Evolutionary conservation across 129 eudicot genomes (phyloP).

Genomic region (Flaveria linearis): DNA sequence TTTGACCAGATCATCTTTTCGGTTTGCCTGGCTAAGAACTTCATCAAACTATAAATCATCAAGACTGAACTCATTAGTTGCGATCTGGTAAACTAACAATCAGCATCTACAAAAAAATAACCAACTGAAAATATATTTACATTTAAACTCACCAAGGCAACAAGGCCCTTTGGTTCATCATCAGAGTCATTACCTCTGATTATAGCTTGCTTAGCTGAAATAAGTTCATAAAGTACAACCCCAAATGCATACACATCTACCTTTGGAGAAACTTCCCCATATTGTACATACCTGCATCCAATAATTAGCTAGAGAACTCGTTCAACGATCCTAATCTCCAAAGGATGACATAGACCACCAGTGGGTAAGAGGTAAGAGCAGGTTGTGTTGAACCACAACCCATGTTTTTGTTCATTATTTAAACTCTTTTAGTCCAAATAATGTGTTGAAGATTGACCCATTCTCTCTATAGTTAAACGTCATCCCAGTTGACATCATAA

Average conservation of each 20-base stretch:
- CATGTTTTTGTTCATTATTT: background rate
- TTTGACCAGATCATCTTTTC: conserved; percentile 51
- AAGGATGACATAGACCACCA: background rate
- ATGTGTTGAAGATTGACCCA: background rate
- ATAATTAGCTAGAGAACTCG: conserved; percentile 9
- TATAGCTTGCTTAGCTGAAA: conserved; percentile 87
- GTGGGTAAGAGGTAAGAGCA: background rate
- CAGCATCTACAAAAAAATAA: background rate
- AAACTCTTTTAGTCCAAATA: background rate
- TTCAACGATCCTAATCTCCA: background rate
- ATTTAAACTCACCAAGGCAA: conserved; percentile 57
- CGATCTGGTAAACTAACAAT: background rate
- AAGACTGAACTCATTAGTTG: conserved; percentile 14
- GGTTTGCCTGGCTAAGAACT: conserved; percentile 50
- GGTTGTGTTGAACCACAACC: background rate
- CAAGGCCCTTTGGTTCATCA: conserved; percentile 66
- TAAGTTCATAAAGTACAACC: conserved; percentile 84
- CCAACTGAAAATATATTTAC: background rate
- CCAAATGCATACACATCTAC: conserved; percentile 96
- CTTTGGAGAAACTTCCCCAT: conserved; percentile 81
- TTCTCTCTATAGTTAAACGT: background rate
- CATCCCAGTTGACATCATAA: background rate
- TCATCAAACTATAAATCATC: conserved; percentile 61
- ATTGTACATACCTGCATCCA: conserved; percentile 71
- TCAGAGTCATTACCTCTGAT: conserved; percentile 49